A percentile compares a stretch with the other conserved stretches of the same genome.
These are phyloP conservation scores for Aspergillus sparsus DNA, from an alignment of 495 filamentous ascomycete genomes.

Conservation along the genomic window DNA sequence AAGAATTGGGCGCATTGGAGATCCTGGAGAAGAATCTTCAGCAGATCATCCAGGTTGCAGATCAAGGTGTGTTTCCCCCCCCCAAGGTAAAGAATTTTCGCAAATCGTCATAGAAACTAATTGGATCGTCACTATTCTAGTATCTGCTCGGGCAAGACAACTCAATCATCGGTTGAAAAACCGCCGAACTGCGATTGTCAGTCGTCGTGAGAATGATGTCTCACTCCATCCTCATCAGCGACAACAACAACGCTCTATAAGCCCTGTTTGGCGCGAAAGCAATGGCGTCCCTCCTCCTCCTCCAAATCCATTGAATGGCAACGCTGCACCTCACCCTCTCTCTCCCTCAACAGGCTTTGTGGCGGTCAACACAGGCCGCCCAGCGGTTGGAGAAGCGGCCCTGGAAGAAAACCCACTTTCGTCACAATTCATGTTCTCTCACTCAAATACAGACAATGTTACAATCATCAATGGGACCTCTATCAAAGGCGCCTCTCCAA, in stretches of 20 bases:
- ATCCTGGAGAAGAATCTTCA: conserved; percentile 76
- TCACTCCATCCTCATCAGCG: conserved; percentile 28
- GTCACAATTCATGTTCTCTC: conserved; percentile 45
- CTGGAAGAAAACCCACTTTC: conserved; percentile 37
- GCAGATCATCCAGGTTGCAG: conserved; percentile 74
- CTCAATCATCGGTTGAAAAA: conserved; percentile 79
- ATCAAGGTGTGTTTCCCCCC: conserved; percentile 61
- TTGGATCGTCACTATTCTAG: conserved; percentile 35
- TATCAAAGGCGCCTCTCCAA: conserved; percentile 54
- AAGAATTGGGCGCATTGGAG: conserved; percentile 79
- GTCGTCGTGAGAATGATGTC: conserved; percentile 55
- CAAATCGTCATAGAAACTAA: conserved; percentile 21
- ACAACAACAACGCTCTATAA: conserved; percentile 29
- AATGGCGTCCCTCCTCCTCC: conserved; percentile 29
- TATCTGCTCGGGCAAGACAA: conserved; percentile 76
- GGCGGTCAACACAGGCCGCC: conserved; percentile 55
- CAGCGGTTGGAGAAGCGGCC: conserved; percentile 31
- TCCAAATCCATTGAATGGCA: conserved; percentile 32
- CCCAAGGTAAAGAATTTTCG: background rate
- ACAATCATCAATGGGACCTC: conserved; percentile 53
- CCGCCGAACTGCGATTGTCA: conserved; percentile 69
- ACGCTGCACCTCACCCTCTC: conserved; percentile 30
- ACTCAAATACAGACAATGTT: conserved; percentile 47
- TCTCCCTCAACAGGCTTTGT: conserved; percentile 57
- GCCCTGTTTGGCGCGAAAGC: conserved; percentile 41